Conservation (phyloP, 768 basidiomycete genomes). For the Dentipellis sp. region DNA sequence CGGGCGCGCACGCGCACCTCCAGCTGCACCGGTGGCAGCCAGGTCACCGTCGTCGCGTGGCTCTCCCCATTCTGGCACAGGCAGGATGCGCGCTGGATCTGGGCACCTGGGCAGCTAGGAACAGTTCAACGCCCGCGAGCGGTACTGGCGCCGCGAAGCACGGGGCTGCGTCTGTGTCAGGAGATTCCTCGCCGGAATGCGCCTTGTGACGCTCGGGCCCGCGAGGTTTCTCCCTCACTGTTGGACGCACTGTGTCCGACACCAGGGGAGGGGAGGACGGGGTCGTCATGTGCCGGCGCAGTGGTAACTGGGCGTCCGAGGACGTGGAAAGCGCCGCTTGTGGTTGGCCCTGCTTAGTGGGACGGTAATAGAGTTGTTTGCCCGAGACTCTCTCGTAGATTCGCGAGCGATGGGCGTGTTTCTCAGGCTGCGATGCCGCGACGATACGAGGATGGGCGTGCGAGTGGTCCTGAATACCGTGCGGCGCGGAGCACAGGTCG, state of each 20-base stretch:
- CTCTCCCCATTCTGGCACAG: background rate
- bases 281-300: background rate
- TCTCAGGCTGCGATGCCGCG: background rate
- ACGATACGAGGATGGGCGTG: background rate
- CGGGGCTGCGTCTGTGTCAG: background rate
- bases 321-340: background rate
- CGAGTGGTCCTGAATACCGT: background rate
- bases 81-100: background rate
- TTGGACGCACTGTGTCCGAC: background rate
- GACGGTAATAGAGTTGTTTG: background rate
- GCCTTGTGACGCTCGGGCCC: background rate
- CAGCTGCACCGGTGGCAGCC: background rate
- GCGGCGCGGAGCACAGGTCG: too few relatives aligned
- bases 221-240: conserved; percentile 1
- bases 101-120: background rate
- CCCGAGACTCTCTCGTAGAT: background rate
- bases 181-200: background rate
- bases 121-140: background rate
- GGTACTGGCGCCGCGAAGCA: background rate
- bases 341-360: background rate
- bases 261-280: background rate
- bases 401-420: background rate
- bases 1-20: background rate
- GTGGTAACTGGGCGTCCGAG: background rate
- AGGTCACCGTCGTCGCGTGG: background rate